Conservation (phyloP, 2,329 filamentous ascomycete genomes). For the Penicillium paneum region DNA sequence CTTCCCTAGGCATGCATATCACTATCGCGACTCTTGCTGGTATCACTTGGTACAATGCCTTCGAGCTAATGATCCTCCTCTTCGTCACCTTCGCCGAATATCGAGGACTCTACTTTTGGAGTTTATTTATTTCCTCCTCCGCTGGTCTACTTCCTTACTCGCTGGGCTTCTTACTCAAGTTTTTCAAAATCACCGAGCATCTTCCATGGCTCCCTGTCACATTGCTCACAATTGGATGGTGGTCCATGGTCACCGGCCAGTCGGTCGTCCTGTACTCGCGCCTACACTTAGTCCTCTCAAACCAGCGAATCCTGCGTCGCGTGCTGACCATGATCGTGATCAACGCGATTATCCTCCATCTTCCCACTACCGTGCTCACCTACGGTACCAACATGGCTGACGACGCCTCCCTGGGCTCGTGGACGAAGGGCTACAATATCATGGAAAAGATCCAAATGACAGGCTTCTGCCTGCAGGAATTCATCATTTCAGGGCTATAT, state of each 20-base stretch:
- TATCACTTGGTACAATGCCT: constrained; percentile 50
- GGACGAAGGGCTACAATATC: constrained; percentile 41
- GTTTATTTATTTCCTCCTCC: constrained; percentile 44
- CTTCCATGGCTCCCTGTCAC: constrained; percentile 40
- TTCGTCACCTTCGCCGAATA: constrained; percentile 49
- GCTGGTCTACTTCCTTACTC: constrained; percentile 47
- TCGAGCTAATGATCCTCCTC: constrained; percentile 49
- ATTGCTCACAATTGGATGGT: constrained; percentile 48
- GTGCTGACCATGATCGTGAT: constrained; percentile 49
- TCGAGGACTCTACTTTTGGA: constrained; percentile 52
- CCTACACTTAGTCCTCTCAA: constrained; percentile 47
- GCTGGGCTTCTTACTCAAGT: constrained; percentile 49
- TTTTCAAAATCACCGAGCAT: constrained; percentile 39
- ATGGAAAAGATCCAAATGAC: constrained; percentile 58
- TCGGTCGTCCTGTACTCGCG: constrained; percentile 51
- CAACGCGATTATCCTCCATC: constrained; percentile 44
- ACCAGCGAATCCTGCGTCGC: constrained; percentile 38
- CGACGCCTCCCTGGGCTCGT: constrained; percentile 16
- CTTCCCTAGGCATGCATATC: constrained; percentile 39
- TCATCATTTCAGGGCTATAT: constrained; percentile 53
- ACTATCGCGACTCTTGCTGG: constrained; percentile 48
- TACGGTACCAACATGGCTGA: constrained; percentile 42
- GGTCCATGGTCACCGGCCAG: constrained; percentile 49
- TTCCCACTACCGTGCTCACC: constrained; percentile 47
- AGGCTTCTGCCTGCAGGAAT: constrained; percentile 56